Percentiles rank a stretch among this genome's conserved stretches.
Evolutionary conservation across 2,329 filamentous ascomycete genomes (phyloP).

Genomic region (Neonectria hederae): DNA sequence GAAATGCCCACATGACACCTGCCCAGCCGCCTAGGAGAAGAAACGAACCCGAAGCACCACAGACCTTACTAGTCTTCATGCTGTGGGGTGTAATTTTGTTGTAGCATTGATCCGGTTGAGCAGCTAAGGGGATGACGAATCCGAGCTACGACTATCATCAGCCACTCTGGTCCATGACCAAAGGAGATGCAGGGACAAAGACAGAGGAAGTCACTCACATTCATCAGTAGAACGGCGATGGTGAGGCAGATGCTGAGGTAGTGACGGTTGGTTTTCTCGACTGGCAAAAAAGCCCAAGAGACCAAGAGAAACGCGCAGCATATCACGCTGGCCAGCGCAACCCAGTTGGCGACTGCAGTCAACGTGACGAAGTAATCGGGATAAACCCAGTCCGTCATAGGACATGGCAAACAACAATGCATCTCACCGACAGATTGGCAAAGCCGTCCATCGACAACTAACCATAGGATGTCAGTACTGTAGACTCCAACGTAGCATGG

Average conservation of each 20-base stretch:
- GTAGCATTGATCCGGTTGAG: slow-evolving; percentile 82
- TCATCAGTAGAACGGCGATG: slow-evolving; percentile 78
- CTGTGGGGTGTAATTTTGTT: slow-evolving; percentile 93
- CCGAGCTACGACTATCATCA: slow-evolving; percentile 68
- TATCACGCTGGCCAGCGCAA: slow-evolving; percentile 78
- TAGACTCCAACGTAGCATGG: neutral
- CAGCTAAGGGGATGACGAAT: slow-evolving; percentile 87
- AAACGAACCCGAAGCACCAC: slow-evolving; percentile 88
- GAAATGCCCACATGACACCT: slow-evolving; percentile 88
- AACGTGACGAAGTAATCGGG: slow-evolving; percentile 67
- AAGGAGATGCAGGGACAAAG: neutral
- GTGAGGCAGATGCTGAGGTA: slow-evolving; percentile 92
- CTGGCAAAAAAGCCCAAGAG: slow-evolving; percentile 82
- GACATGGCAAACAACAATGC: slow-evolving; percentile 90
- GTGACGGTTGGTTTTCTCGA: slow-evolving; percentile 90
- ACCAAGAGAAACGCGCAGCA: slow-evolving; percentile 79
- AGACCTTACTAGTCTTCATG: slow-evolving; percentile 83
- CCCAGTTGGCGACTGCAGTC: slow-evolving; percentile 78
- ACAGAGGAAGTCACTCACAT: slow-evolving; percentile 63
- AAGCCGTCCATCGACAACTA: slow-evolving; percentile 66
- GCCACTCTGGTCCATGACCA: slow-evolving; percentile 28
- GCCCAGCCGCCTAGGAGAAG: slow-evolving; percentile 87
- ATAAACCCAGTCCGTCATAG: slow-evolving; percentile 80
- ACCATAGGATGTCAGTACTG: neutral
- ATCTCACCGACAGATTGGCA: slow-evolving; percentile 60